These are phyloP conservation scores for Colletotrichum endophyticum DNA, from an alignment of 2,329 filamentous ascomycete genomes.

Conservation along the genomic window DNA sequence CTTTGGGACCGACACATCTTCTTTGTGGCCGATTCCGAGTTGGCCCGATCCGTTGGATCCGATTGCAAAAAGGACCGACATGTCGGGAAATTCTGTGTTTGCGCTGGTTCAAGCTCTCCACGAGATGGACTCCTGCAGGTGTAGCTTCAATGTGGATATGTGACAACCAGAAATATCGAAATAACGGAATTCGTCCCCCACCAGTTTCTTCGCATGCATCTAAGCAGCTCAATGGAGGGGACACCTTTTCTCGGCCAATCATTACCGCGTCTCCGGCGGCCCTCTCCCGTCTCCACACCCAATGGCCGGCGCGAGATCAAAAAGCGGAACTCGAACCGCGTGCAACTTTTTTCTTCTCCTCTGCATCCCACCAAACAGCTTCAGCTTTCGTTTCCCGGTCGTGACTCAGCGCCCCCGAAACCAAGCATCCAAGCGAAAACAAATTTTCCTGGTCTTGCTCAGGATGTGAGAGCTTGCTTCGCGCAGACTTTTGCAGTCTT, in stretches of 20 bases:
- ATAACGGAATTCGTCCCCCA: slow-evolving; percentile 17
- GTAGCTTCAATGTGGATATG: neutral
- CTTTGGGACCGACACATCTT: slow-evolving; percentile 73
- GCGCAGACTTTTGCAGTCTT: slow-evolving; percentile 15
- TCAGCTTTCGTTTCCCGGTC: neutral
- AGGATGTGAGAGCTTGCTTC: slow-evolving; percentile 22
- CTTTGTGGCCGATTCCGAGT: slow-evolving; percentile 71
- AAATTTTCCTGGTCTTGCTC: neutral
- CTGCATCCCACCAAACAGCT: neutral
- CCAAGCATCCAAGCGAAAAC: neutral
- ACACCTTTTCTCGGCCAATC: slow-evolving; percentile 6
- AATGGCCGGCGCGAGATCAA: slow-evolving; percentile 7
- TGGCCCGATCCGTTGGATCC: slow-evolving; percentile 82
- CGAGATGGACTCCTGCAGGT: neutral
- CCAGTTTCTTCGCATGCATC: slow-evolving; percentile 5
- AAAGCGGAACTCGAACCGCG: slow-evolving; percentile 15
- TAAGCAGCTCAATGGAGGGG: slow-evolving; percentile 10
- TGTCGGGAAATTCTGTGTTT: slow-evolving; percentile 23
- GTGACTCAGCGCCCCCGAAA: neutral
- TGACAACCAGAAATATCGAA: neutral
- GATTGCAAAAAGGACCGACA: slow-evolving; percentile 68
- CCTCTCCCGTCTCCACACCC: neutral
- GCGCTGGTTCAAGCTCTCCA: neutral
- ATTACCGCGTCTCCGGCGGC: slow-evolving; percentile 13
- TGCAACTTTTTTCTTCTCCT: neutral